These are phyloP conservation scores for Fusarium armeniacum DNA, from an alignment of 2,329 filamentous ascomycete genomes.

Conservation along the genomic window DNA sequence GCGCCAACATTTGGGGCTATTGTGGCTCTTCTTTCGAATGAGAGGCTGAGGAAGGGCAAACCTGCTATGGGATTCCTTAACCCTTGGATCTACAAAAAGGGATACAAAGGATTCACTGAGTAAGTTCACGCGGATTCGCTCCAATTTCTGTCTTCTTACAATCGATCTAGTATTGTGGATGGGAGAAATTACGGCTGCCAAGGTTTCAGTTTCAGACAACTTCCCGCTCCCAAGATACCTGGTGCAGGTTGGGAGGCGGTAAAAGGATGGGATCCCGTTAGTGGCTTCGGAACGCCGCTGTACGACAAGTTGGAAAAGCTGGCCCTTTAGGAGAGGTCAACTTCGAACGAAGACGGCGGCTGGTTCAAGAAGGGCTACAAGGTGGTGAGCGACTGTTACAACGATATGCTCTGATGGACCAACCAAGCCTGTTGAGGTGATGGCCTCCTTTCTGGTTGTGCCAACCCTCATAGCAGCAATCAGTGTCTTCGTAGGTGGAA, in stretches of 20 bases:
- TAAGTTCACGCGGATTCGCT: constrained; percentile 38
- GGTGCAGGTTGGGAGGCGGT: constrained; percentile 51
- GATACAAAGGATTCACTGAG: constrained; percentile 54
- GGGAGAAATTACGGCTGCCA: constrained; percentile 54
- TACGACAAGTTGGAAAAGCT: constrained; percentile 55
- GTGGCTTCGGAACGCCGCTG: constrained; percentile 62
- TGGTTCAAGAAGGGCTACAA: neutral
- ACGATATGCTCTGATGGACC: neutral
- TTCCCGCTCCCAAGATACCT: constrained; percentile 48
- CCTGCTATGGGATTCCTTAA: constrained; percentile 71
- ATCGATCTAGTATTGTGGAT: constrained; percentile 52
- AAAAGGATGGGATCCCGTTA: constrained; percentile 57
- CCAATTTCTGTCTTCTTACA: neutral
- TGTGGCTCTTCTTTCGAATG: constrained; percentile 74
- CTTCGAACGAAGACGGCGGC: neutral
- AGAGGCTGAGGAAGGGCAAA: constrained; percentile 68
- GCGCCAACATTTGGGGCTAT: constrained; percentile 74
- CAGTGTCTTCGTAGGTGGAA: neutral
- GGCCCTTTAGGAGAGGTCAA: constrained; percentile 25
- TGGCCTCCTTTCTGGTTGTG: neutral
- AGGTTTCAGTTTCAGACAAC: constrained; percentile 47
- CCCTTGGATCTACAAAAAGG: constrained; percentile 68
- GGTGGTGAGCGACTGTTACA: neutral
- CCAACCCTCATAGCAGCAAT: neutral
- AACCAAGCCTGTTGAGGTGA: neutral